These are phyloP conservation scores for Russula earlei DNA, from an alignment of 768 basidiomycete species.

Conservation along the genomic window DNA sequence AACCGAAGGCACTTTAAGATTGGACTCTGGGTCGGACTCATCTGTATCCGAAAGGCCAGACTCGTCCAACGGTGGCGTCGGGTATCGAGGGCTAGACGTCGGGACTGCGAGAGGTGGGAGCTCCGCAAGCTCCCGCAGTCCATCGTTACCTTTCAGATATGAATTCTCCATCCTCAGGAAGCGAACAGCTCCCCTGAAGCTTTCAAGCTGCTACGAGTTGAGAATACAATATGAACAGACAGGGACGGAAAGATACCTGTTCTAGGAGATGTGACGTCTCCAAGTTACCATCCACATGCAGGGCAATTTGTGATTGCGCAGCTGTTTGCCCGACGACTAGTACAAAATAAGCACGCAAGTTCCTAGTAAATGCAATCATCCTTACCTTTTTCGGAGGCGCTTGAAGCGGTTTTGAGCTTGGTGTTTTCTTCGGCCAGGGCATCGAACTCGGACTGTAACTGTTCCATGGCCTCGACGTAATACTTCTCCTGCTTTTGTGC, in stretches of 20 bases:
- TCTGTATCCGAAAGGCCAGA: conserved; percentile 60
- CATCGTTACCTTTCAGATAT: conserved; percentile 86
- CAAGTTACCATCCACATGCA: conserved; percentile 66
- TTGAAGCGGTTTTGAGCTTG: conserved; percentile 62
- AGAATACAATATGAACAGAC: background rate
- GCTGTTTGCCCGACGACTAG: conserved; percentile 38
- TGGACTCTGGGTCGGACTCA: conserved; percentile 43
- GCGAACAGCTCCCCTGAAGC: conserved; percentile 81
- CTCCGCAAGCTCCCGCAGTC: conserved; percentile 71
- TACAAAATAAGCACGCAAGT: conserved; percentile 9
- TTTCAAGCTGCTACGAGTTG: conserved; percentile 57
- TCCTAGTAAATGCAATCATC: background rate
- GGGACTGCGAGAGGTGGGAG: conserved; percentile 59
- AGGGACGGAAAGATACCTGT: conserved; percentile 43
- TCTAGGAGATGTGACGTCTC: conserved; percentile 86
- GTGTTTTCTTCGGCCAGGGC: conserved; percentile 78
- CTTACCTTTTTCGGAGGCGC: conserved; percentile 62
- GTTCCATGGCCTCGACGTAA: conserved; percentile 90
- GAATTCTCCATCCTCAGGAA: conserved; percentile 93
- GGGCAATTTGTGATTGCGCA: conserved; percentile 47
- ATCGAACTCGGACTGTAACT: conserved; percentile 84
- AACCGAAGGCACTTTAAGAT: conserved; percentile 38
- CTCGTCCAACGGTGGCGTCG: conserved; percentile 60
- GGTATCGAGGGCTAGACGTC: conserved; percentile 35
- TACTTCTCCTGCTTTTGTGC: conserved; percentile 81